These are phyloP conservation scores for Gentiana straminea DNA, from an alignment of 257 asterid species.

Conservation along the genomic window DNA sequence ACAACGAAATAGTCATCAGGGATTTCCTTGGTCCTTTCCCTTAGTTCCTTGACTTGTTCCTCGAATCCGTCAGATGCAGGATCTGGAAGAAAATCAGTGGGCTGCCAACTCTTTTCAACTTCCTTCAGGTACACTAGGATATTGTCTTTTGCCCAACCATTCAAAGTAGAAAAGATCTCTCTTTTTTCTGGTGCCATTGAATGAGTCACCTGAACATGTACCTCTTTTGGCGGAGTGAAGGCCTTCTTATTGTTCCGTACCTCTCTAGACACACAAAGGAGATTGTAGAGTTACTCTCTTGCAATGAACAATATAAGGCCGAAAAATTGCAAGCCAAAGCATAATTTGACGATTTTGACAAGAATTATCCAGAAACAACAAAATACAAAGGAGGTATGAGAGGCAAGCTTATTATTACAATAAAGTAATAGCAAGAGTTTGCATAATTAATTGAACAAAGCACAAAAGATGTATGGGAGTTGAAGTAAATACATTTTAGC, in stretches of 20 bases:
- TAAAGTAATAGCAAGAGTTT: too few relatives aligned
- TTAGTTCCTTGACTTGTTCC: conserved; percentile 61
- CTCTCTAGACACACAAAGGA: conserved; percentile 23
- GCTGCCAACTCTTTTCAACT: conserved; percentile 69
- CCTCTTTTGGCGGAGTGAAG: conserved; percentile 51
- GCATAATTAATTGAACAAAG: too few relatives aligned
- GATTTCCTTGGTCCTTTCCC: conserved; percentile 51
- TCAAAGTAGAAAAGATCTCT: conserved; percentile 52
- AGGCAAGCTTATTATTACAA: too few relatives aligned
- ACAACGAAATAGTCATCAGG: conserved; percentile 64
- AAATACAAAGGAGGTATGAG: too few relatives aligned
- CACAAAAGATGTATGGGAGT: too few relatives aligned
- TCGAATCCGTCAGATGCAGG: conserved; percentile 67
- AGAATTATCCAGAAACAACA: not conserved
- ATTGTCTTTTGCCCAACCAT: conserved; percentile 49
- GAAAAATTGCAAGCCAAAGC: not conserved
- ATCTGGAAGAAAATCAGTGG: conserved; percentile 60
- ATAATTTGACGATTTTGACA: not conserved
- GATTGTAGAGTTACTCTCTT: conserved; percentile 4
- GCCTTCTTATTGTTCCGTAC: conserved; percentile 35
- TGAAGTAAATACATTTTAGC: too few relatives aligned
- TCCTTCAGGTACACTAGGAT: conserved; percentile 53
- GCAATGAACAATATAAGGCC: not conserved
- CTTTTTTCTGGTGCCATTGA: conserved; percentile 60
- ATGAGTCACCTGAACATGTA: conserved; percentile 52